Evolutionary conservation across 768 basidiomycete species (phyloP).

Genomic region (Leccinum imitatum): DNA sequence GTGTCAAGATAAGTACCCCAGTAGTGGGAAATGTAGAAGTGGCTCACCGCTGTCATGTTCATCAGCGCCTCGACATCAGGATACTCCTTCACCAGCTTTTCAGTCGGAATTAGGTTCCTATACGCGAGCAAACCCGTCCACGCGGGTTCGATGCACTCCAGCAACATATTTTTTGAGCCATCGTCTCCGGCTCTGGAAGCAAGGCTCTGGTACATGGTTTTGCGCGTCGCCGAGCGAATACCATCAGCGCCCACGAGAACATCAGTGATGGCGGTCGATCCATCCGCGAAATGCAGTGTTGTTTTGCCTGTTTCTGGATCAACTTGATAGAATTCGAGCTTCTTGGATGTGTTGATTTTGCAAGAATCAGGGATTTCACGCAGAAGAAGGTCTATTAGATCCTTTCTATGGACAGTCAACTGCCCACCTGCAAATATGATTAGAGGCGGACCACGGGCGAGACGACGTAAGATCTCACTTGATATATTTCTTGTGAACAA

Average conservation of each 20-base stretch:
- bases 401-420: conserved; percentile 37
- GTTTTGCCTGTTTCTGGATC: conserved; percentile 25
- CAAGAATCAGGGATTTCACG: conserved; percentile 29
- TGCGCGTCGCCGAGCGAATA: conserved; percentile 37
- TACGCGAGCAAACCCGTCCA: conserved; percentile 42
- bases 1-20: conserved; percentile 1
- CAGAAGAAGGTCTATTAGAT: conserved; percentile 35
- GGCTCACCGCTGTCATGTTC: conserved; percentile 24
- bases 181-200: conserved; percentile 10
- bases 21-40: background rate
- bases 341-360: conserved; percentile 36
- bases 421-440: conserved; percentile 26
- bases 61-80: conserved; percentile 30
- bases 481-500: conserved; percentile 26
- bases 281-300: conserved; percentile 38
- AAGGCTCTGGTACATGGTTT: conserved; percentile 23
- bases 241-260: conserved; percentile 46
- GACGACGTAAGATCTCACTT: conserved; percentile 16
- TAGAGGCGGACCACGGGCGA: background rate
- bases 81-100: conserved; percentile 29
- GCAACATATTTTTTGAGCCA: conserved; percentile 7
- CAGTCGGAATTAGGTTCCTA: conserved; percentile 35
- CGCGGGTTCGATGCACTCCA: conserved; percentile 32
- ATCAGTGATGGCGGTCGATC: conserved; percentile 36
- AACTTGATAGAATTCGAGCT: conserved; percentile 32